Base-by-base conservation (phyloP, 148 eudicot species). In the Linanthus parryae region DNA sequence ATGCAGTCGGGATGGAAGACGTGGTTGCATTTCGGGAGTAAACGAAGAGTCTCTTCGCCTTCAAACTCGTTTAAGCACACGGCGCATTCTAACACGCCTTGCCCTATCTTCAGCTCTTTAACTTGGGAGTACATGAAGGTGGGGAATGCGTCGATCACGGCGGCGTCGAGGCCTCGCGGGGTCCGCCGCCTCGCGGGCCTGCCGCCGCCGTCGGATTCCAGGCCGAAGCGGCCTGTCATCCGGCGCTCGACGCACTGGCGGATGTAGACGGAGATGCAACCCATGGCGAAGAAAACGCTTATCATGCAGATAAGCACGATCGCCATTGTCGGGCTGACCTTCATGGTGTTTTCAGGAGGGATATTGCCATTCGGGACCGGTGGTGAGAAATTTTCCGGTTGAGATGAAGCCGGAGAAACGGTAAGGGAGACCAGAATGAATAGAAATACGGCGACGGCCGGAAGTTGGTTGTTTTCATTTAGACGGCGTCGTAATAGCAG, bases 1-100 rank as follows among this genome's bases (percentile, higher is more conserved):
- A 81, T 28, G 59, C 88, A 81, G 18, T 59, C 48, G 23, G 55
- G 45, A 14, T 81, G 87, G 55, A 81, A 81, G 44, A 77, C 80
- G 65, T 81, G 88, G 58, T 56, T 56, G 27, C 83, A 81, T 7
- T 44, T 40, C 0, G 78, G 83, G 13, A 81, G 24, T n/a, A 71
- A 23, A 3, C 75, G 74, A 9, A 77, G 52, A 1, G 40, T 46
- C 2, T 77, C 80, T 3, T 46, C 33, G 27, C 74, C 75, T 0
- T 51, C 39, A 20, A 81, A 81, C 57, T 77, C 80, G 42, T 28
- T 65, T 15, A 81, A n/a, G 56, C 88, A 81, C 17, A 81, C 70
- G 26, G 78, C 80, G 64, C 88, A 77, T 34, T 77, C 83, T 12
- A 67, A 49, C 28, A 47, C 51, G 0, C 58, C 64, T 6, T 56